Percentiles rank a stretch among this genome's conserved stretches.
phyloP scores from a whole-genome alignment of 352 stramenopile genomes.

The Phytopythium montanum region DNA sequence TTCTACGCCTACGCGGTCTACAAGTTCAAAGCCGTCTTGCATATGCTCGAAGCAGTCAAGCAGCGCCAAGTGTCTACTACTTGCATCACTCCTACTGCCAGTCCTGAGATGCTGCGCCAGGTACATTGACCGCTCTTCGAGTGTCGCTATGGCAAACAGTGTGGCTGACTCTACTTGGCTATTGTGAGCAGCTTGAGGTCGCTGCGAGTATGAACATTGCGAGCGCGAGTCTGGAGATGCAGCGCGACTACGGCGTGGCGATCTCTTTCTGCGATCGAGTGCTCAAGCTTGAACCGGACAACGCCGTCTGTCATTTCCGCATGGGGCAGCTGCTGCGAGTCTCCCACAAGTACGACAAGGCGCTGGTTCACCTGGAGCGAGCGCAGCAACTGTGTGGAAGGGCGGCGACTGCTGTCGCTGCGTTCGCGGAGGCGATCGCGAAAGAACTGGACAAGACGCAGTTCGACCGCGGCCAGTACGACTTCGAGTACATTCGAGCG shows the following conservation, averaged over 20 bases:
- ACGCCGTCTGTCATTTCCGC: constrained; percentile 38
- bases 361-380: constrained; percentile 29
- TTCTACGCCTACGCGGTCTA: constrained; percentile 59
- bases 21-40: constrained; percentile 48
- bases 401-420: constrained; percentile 13
- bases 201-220: constrained; percentile 67
- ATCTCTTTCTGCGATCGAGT: constrained; percentile 43
- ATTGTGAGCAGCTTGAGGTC: constrained; percentile 26
- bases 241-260: constrained; percentile 34
- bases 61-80: not conserved
- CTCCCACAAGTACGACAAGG: constrained; percentile 45
- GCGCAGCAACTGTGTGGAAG: constrained; percentile 10
- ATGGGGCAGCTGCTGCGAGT: constrained; percentile 45
- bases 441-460: constrained; percentile 54
- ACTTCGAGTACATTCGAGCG: constrained; percentile 40
- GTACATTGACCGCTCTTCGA: constrained; percentile 7
- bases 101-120: constrained; percentile 13
- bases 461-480: constrained; percentile 66
- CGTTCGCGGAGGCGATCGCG: constrained; percentile 40
- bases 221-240: constrained; percentile 57
- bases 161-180: not conserved
- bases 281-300: constrained; percentile 27
- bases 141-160: not conserved
- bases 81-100: not conserved
- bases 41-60: constrained; percentile 20